Base-by-base conservation (phyloP, 2,329 filamentous ascomycete genomes). In the Calonectria pauciramosa region DNA sequence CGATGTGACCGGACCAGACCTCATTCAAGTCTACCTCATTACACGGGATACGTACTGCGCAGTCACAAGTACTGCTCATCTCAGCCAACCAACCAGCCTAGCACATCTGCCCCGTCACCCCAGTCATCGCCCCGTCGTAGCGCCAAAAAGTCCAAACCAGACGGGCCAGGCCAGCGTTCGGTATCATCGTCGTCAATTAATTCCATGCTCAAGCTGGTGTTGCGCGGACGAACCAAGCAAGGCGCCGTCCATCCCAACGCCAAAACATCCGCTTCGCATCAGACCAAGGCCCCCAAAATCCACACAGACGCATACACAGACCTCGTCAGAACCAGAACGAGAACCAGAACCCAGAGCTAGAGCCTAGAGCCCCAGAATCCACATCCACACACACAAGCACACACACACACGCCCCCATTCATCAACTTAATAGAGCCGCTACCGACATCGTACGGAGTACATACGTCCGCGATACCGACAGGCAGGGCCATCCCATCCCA, bases 61-160 rank as follows among this genome's bases (percentile, higher is more conserved):
- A 41, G n/a, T 38, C 34, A 41, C 56, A 63, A 41, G 56, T 38
- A 63, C 56, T 36, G 56, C 56, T 63, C 56, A 41, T 63, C 56
- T 63, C 73, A 72, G 59, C 73, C 59, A 68, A 59, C 72, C 69
- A 47, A 68, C 67, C 59, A 51, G 49, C 30, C 32, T 49, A 49
- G 36, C 66, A 36, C 14, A 70, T 47, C 67, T 76, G 70, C 75
- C 52, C 51, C 66, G 49, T 67, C 70, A 68, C 76, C 78, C 77
- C 59, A 20, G 64, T 75, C 70, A 63, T 73, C 69, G 63, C 65
- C 76, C 76, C 74, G 67, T 63, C 71, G 64, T 72, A 77, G 77
- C 76, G 78, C 78, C 68, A 74, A 76, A 69, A 72, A 70, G 68
- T 52, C 68, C 68, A 70, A 70, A 77, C 78, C 72, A 74, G 72